phyloP scores from a whole-genome alignment of 2,329 filamentous ascomycete species.

The Pseudovirgaria hyperparasitica region DNA sequence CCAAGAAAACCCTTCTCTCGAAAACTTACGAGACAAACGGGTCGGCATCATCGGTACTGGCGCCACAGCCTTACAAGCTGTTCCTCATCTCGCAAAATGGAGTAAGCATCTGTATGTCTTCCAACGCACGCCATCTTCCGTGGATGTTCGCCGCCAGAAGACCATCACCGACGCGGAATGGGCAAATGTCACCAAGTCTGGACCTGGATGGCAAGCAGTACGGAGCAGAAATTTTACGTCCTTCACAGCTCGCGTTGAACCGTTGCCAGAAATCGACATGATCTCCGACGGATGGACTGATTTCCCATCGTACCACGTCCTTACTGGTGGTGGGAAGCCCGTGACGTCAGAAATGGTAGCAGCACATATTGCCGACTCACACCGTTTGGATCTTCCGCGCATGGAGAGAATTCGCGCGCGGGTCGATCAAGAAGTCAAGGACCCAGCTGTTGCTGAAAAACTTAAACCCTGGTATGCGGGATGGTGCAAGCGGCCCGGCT shows the following conservation, averaged over 20 bases:
- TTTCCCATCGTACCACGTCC: constrained; percentile 23
- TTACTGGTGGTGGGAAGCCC: constrained; percentile 22
- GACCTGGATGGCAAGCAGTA: constrained; percentile 35
- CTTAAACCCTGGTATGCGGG: constrained; percentile 46
- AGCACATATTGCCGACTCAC: constrained; percentile 23
- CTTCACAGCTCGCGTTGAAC: constrained; percentile 15
- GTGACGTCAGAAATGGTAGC: constrained; percentile 24
- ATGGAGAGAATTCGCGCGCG: constrained; percentile 32
- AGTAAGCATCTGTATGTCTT: constrained; percentile 28
- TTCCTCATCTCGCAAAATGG: constrained; percentile 27
- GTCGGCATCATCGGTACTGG: constrained; percentile 34
- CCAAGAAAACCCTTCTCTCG: constrained; percentile 14
- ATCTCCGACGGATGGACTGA: constrained; percentile 36
- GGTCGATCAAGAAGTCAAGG: constrained; percentile 35
- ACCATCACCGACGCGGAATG: constrained; percentile 32
- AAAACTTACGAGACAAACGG: constrained; percentile 22
- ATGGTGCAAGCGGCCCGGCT: constrained; percentile 50
- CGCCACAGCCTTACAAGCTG: constrained; percentile 28
- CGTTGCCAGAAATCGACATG: constrained; percentile 25
- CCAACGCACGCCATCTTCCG: constrained; percentile 30
- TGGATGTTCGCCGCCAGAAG: constrained; percentile 21
- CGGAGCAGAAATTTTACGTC: constrained; percentile 31
- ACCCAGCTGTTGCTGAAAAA: constrained; percentile 35
- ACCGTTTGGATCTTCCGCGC: constrained; percentile 29
- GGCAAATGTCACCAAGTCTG: constrained; percentile 16